phyloP scores from a whole-genome alignment of 2,329 filamentous ascomycete genomes.

The Ophioceras dolichostomum region DNA sequence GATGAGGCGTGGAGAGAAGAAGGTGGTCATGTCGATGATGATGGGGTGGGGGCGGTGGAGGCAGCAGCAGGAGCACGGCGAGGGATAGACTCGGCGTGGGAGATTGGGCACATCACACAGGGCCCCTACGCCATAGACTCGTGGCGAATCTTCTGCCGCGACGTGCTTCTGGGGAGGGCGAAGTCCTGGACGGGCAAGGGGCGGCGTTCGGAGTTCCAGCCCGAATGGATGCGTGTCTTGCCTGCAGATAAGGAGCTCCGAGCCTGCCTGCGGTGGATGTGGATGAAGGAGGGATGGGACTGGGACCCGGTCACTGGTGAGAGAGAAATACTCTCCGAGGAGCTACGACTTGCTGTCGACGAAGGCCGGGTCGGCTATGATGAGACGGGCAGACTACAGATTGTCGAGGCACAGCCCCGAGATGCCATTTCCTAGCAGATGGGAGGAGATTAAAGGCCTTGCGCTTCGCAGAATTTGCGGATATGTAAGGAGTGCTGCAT shows the following conservation, averaged over 20 bases:
- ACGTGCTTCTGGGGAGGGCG: constrained; percentile 58
- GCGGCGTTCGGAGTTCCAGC: constrained; percentile 45
- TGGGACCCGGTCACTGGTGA: constrained; percentile 68
- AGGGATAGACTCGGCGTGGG: constrained; percentile 45
- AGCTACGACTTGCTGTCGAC: constrained; percentile 43
- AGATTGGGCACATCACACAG: constrained; percentile 75
- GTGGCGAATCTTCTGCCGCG: constrained; percentile 89
- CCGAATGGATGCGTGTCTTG: constrained; percentile 82
- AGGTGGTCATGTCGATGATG: no score
- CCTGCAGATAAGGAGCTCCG: constrained; percentile 82
- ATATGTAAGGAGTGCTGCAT: neutral
- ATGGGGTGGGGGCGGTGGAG: constrained; percentile 13
- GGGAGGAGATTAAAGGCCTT: neutral
- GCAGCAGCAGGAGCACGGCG: constrained; percentile 4
- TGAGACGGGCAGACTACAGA: constrained; percentile 31
- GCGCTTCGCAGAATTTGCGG: neutral
- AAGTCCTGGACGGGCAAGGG: constrained; percentile 48
- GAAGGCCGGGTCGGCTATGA: constrained; percentile 45
- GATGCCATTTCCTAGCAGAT: no score
- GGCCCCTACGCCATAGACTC: constrained; percentile 78
- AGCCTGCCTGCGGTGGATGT: constrained; percentile 81
- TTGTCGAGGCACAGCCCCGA: no score
- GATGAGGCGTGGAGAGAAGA: no score
- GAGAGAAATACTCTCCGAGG: constrained; percentile 35
- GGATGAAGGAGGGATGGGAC: constrained; percentile 73